Base-by-base conservation (phyloP, 2,329 filamentous ascomycete species). In the Pseudogymnoascus destructans region DNA sequence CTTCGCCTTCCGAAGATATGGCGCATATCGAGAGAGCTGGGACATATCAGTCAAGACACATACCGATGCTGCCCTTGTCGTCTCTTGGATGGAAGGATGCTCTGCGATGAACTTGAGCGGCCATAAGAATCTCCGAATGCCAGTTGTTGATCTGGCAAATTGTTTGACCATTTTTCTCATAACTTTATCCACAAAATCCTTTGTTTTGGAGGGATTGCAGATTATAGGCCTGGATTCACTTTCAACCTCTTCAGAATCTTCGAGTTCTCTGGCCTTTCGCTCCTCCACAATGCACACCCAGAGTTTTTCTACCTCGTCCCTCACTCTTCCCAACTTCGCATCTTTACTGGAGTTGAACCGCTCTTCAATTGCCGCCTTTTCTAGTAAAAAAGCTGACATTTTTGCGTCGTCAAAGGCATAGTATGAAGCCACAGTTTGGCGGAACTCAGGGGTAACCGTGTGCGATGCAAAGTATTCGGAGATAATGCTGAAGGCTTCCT, bases 21-120 rank as follows among this genome's bases (percentile, higher is more conserved):
- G 46, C n/a, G 13, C 46, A 52, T 30, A 32, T 32, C 10, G 8
- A 2, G 25, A 13, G 46, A 52, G 46, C n/a, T 10, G 23, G 25
- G 46, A 11, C 25, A 32, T 19, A 19, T 52, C 46, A 17, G 46
- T 19, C 25, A 52, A 13, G 25, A 52, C 9, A 30, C 46, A 52
- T 32, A 52, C 23, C 10, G 46, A 27, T 32, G 25, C 10, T 10
- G 46, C 46, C 25, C 46, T 30, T 19, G 11, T 13, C 30, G 19
- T 52, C 13, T 30, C 46, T 2, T 30, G 25, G 46, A 52, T 19
- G 46, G 46, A 52, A 11, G 46, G 46, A 13, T 52, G 46, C n/a
- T 52, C 46, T 6, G 46, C 25, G 46, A 52, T 52, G 25, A 52
- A 52, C 25, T 30, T 52, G 25, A 52, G 46, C n/a, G 46, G 46